Base-by-base conservation (phyloP, 2,329 filamentous ascomycete species). In the Penicillium sp. region DNA sequence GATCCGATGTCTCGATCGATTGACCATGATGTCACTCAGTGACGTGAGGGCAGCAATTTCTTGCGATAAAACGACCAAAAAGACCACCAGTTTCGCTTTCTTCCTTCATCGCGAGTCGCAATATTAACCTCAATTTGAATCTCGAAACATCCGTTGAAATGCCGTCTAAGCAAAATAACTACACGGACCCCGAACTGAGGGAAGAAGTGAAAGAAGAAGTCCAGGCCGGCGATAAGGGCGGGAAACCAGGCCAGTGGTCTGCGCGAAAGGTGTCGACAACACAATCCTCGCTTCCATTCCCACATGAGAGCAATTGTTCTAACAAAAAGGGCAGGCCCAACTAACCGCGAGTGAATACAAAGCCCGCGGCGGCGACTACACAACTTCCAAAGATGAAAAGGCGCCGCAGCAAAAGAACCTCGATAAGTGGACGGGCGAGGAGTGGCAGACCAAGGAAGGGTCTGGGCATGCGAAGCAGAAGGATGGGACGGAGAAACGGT, bases 381-480 rank as follows among this genome's bases (percentile, higher is more conserved):
- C 74, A 7, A 82, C 78, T 3, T 75, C 78, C 51, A 81, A 83
- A 60, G 72, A 77, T n/a, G 68, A 67, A 15, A 75, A 82, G 61
- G 77, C 81, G 62, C 71, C 81, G 26, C 76, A 75, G 5, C 80
- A 82, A 57, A 77, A 81, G 68, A 71, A 81, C 52, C 71, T 83
- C 1, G 73, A 76, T 6, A 73, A 82, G 19, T 83, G 82, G 81
- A 74, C 71, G 0, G 72, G 82, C n/a, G 81, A 83, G 58, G 78
- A 83, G 5, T 83, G 81, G 80, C 80, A 83, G 71, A 83, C 80
- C 0, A 83, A 82, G 61, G 80, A 83, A 51, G 81, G 81, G 1
- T 75, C 72, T 7, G 81, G 76, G 0, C 70, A 76, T n/a, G 80
- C 82, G 1, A 80, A 79, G 61, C 68, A 81, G 55, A 74, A 73